Percentiles rank a stretch among this genome's conserved stretches.
Evolutionary conservation across 768 basidiomycete genomes (phyloP).

Genomic region (Lentinula sp.): DNA sequence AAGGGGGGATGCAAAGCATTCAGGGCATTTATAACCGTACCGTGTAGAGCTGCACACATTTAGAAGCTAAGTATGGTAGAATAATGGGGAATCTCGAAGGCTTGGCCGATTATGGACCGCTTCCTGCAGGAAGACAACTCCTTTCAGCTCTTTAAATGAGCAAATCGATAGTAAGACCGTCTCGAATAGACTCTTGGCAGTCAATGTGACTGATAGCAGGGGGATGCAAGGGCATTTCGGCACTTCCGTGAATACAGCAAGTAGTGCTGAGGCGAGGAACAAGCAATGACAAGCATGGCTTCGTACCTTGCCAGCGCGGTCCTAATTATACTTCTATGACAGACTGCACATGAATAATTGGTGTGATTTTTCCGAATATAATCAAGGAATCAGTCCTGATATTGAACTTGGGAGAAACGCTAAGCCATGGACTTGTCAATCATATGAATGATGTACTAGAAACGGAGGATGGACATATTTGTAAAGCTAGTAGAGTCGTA

Average conservation of each 20-base stretch:
- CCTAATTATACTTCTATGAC: background rate
- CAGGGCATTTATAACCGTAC: too few relatives aligned
- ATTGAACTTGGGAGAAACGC: background rate
- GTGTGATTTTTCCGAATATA: background rate
- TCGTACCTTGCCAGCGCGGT: background rate
- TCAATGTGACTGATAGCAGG: background rate
- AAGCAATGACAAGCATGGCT: background rate
- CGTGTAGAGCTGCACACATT: too few relatives aligned
- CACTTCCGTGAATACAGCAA: background rate
- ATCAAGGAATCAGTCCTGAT: background rate
- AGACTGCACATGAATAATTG: background rate
- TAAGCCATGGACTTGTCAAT: background rate
- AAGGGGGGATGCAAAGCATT: too few relatives aligned
- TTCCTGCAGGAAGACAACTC: background rate
- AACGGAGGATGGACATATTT: too few relatives aligned
- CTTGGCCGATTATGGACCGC: background rate
- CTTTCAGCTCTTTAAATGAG: background rate
- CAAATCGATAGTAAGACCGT: background rate
- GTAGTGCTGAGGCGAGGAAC: background rate
- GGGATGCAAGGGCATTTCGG: background rate
- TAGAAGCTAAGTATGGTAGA: too few relatives aligned
- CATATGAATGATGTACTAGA: too few relatives aligned
- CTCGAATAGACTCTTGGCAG: background rate
- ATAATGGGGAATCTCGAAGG: background rate
- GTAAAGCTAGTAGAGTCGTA: too few relatives aligned